phyloP scores from a whole-genome alignment of 1,284 basidiomycete species.

The Cryptococcus sp. region DNA sequence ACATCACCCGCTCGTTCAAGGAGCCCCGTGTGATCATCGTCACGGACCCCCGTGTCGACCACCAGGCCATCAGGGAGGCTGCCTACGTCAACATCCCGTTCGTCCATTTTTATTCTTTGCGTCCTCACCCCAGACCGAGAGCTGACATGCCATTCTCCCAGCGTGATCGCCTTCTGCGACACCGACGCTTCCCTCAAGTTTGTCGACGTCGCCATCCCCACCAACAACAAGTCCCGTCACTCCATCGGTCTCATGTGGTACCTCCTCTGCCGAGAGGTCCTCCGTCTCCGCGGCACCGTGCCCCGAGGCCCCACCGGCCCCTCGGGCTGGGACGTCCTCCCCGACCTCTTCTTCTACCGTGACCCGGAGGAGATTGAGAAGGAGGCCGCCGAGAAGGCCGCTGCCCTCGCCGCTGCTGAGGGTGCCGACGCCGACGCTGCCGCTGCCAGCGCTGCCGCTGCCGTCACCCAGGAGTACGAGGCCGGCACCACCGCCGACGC shows the following conservation, averaged over 20 bases:
- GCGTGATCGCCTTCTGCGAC: constrained; percentile 95
- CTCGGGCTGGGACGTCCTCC: constrained; percentile 96
- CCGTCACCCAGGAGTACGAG: constrained; percentile 69
- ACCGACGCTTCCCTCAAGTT: constrained; percentile 96
- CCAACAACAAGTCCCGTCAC: constrained; percentile 98
- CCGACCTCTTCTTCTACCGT: constrained; percentile 99
- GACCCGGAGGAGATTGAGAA: constrained; percentile 99
- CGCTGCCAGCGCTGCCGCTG: constrained; percentile 49
- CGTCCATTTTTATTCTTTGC: no score
- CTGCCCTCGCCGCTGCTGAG: constrained; percentile 64
- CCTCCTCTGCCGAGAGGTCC: constrained; percentile 95
- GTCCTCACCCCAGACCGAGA: background rate
- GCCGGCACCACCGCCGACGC: constrained; percentile 65
- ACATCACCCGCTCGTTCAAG: constrained; percentile 99
- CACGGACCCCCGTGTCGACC: constrained; percentile 98
- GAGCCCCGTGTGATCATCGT: constrained; percentile 97
- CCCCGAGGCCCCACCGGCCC: constrained; percentile 78
- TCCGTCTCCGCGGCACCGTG: constrained; percentile 89
- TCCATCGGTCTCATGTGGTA: constrained; percentile 98
- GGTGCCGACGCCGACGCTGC: constrained; percentile 58
- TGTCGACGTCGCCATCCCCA: constrained; percentile 97
- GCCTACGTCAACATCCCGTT: constrained; percentile 98
- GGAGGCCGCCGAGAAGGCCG: constrained; percentile 88
- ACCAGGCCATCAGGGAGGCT: constrained; percentile 99
- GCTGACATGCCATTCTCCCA: constrained; percentile 7